Evolutionary conservation across 805 yeast species (phyloP), one percentile per base, ranked within the genome.

Genomic region (Wickerhamiella kurtzmanii): DNA sequence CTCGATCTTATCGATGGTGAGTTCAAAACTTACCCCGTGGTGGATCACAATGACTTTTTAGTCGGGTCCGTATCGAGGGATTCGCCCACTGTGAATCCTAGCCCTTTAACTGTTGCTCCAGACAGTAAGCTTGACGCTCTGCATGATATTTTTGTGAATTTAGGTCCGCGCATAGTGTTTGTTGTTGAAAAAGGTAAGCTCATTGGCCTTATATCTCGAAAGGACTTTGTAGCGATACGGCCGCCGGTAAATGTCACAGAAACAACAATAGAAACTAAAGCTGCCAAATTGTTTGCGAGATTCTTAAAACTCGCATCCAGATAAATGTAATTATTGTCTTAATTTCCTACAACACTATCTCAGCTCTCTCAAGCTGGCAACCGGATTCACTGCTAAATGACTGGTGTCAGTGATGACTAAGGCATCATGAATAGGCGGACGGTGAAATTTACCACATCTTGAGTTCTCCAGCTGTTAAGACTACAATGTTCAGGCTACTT

Each of bases 81-180:
- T 2, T 42, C 17, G 40, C 43, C 49, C 25, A 38, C 46, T 18
- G 53, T 57, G 45, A 56, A 53, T 53, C 55, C 62, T 2, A 76
- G 85, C 11, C 89, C 92, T 3, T 59, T 87, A 15, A 71, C 76
- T 0, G 77, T 83, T 0, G 66, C 72, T 44, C 61, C 75, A 1
- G 60, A 64, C 28, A 69, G 79, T 0, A 70, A 82, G 0, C 62
- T 88, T 28, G 82, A 80, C 51, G 69, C 74, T 22, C 72, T 80
- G 1, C 64, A 79, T 49, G 80, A 81, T 35, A 64, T 86, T 20
- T 89, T 92, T 60, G 73, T 76, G 49, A 79, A 80, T 53, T 59
- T 87, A 22, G 96, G 97, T 0, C 95, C 96, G 6, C 69, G 82
- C 40, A 73, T 79, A 22, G 70, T 92, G 1, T 68, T 81, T 38